Conservation (phyloP, 1,139 yeast species). For the Kluyveromyces marxianus region DNA sequence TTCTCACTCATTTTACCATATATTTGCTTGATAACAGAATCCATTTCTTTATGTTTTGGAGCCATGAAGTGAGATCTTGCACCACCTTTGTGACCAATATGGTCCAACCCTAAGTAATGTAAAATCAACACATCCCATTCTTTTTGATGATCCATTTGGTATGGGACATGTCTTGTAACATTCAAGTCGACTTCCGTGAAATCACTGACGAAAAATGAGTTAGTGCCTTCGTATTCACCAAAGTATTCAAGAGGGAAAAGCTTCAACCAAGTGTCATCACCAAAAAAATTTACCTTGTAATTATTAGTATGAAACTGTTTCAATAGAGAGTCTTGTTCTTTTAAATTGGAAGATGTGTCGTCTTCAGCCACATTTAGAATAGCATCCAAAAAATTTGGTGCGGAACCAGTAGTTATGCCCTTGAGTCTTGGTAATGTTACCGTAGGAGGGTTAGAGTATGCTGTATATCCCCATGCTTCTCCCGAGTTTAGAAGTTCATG, state of each 20-base stretch:
- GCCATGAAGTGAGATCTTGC: slow-evolving; percentile 76
- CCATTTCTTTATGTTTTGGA: slow-evolving; percentile 80
- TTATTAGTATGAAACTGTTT: slow-evolving; percentile 46
- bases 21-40: slow-evolving; percentile 47
- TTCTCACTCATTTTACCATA: slow-evolving; percentile 45
- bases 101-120: slow-evolving; percentile 91
- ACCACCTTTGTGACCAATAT: slow-evolving; percentile 96
- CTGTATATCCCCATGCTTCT: slow-evolving; percentile 78
- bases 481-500: slow-evolving; percentile 63
- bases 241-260: slow-evolving; percentile 62
- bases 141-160: slow-evolving; percentile 30
- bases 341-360: slow-evolving; percentile 68
- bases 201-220: slow-evolving; percentile 89
- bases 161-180: slow-evolving; percentile 73
- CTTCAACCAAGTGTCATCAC: slow-evolving; percentile 97
- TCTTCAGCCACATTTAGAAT: slow-evolving; percentile 90
- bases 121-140: slow-evolving; percentile 81
- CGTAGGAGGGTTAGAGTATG: slow-evolving; percentile 81
- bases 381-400: slow-evolving; percentile 77
- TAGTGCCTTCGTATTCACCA: slow-evolving; percentile 70
- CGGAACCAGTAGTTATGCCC: slow-evolving; percentile 75
- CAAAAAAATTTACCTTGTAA: slow-evolving; percentile 69
- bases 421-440: slow-evolving; percentile 74
- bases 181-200: slow-evolving; percentile 89
- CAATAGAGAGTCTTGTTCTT: slow-evolving; percentile 82